A percentile compares a stretch with the other conserved stretches of the same genome.
phyloP scores from a whole-genome alignment of 2,329 filamentous ascomycete species.

The Stagonosporopsis cucurbitacearum region DNA sequence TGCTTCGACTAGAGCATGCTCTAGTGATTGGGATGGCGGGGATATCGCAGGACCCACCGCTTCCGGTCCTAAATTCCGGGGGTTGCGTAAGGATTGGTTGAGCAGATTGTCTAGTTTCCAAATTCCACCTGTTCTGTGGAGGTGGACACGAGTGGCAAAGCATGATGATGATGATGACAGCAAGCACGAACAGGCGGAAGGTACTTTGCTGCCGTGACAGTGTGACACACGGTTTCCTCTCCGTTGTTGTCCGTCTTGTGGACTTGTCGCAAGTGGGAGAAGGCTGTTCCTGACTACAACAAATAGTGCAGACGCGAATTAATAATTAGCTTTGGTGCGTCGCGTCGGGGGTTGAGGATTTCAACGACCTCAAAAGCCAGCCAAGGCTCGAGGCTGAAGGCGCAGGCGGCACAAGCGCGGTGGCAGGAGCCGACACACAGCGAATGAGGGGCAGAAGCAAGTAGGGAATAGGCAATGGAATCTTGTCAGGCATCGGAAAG shows the following conservation, averaged over 20 bases:
- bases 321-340: constrained; percentile 14
- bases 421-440: constrained; percentile 20
- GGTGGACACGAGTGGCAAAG: constrained; percentile 5
- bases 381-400: constrained; percentile 20
- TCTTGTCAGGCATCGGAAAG: constrained; percentile 16
- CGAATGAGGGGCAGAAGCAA: constrained; percentile 16
- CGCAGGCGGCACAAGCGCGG: constrained; percentile 3
- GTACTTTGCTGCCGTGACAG: constrained; percentile 2
- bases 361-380: constrained; percentile 7
- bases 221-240: too few relatives aligned
- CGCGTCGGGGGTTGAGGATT: constrained; percentile 5
- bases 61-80: constrained; percentile 4
- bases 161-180: background rate
- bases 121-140: constrained; percentile 11
- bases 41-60: constrained; percentile 10
- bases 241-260: background rate
- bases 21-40: constrained; percentile 2
- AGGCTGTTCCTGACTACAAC: constrained; percentile 3
- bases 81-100: constrained; percentile 1
- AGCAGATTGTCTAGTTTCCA: constrained; percentile 2
- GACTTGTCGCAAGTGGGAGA: background rate
- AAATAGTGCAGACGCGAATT: constrained; percentile 1
- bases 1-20: constrained; percentile 2
- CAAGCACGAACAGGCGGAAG: background rate
- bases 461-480: constrained; percentile 8